Percentiles rank a stretch among this genome's conserved stretches.
Conservation (phyloP, 31 red algal genomes). For the Asparagopsis taxiformis region DNA sequence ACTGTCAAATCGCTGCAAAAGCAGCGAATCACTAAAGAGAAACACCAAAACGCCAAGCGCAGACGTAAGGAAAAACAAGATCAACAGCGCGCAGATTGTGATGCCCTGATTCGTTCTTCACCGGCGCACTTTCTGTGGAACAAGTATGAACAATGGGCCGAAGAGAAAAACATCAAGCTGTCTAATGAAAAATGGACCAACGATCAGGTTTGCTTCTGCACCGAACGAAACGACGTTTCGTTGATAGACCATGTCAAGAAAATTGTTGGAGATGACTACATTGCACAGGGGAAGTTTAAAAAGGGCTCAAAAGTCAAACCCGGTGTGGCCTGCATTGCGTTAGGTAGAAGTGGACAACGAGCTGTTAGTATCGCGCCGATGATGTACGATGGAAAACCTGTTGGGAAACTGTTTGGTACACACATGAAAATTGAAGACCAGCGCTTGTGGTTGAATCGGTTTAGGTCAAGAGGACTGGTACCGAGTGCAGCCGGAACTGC, state of each 20-base stretch:
- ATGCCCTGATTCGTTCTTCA: conserved; percentile 13
- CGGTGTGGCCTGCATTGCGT: conserved; percentile 22
- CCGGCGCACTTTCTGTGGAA: conserved; percentile 44
- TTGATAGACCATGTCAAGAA: conserved; percentile 30
- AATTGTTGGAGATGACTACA: conserved; percentile 22
- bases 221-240: conserved; percentile 1
- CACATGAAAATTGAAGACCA: conserved; percentile 31
- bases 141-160: conserved; percentile 33
- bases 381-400: conserved; percentile 43
- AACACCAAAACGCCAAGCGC: conserved; percentile 15
- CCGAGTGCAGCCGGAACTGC: conserved; percentile 45
- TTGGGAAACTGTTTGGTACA: conserved; percentile 50
- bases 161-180: conserved; percentile 10
- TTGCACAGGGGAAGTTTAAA: conserved; percentile 2
- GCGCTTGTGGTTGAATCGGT: conserved; percentile 21
- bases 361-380: conserved; percentile 15
- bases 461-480: conserved; percentile 6
- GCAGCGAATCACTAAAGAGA: background rate
- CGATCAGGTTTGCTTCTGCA: conserved; percentile 9
- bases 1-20: no score
- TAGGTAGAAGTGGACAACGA: conserved; percentile 17
- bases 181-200: conserved; percentile 26
- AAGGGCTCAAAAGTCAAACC: conserved; percentile 21
- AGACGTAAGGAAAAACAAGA: conserved; percentile 15
- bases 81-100: conserved; percentile 7